Conservation (phyloP, 495 filamentous ascomycete genomes). For the Tuber borchii region DNA sequence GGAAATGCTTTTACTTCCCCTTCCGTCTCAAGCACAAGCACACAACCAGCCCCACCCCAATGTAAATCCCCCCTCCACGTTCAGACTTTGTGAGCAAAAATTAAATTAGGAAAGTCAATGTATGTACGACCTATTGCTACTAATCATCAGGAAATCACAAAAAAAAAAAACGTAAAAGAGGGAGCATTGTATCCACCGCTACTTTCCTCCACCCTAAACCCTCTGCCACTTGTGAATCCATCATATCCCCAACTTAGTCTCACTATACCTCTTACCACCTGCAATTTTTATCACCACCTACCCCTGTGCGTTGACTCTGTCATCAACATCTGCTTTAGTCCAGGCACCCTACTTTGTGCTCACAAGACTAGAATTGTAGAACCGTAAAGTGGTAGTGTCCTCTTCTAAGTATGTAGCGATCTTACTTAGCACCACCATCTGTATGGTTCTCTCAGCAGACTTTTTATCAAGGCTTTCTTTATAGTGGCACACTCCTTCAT, state of each 20-base stretch:
- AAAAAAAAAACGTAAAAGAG: not conserved
- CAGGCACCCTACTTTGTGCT: not conserved
- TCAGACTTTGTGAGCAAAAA: not conserved
- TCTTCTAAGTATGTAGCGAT: constrained; percentile 11
- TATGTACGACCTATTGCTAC: not conserved
- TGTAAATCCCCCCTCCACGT: not conserved
- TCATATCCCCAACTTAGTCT: constrained; percentile 1
- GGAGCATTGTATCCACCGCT: not conserved
- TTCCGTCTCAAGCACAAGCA: too few species aligned
- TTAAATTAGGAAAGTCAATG: not conserved
- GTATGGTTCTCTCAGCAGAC: constrained; percentile 13
- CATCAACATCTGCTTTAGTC: not conserved
- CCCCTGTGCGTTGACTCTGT: not conserved
- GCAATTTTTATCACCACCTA: not conserved
- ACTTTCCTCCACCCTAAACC: not conserved
- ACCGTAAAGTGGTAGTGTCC: constrained; percentile 11
- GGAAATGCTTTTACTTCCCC: too few species aligned
- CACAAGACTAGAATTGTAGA: constrained; percentile 14
- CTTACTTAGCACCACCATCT: constrained; percentile 10
- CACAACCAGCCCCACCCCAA: not conserved
- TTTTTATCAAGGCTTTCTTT: constrained; percentile 18
- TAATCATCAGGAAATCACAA: not conserved
- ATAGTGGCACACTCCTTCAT: constrained; percentile 9
- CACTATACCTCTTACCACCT: not conserved
- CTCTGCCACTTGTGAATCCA: not conserved